Base-by-base conservation (phyloP, 2,329 filamentous ascomycete species). In the Ophiocordyceps australis region DNA sequence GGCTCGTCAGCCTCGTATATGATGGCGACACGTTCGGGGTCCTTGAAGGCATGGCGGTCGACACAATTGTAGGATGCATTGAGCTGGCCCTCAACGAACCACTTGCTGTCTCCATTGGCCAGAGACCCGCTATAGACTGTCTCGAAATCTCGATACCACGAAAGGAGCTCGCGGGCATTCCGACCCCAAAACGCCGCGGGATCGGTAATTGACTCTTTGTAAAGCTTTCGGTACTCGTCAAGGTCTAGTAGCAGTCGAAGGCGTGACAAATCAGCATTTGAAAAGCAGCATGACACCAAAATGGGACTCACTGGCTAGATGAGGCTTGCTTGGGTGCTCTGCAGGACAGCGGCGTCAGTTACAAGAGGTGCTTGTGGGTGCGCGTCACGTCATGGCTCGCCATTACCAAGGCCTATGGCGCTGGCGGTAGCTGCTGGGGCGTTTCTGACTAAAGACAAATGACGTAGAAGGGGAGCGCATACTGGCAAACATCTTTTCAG, bases 61-160 rank as follows among this genome's bases (percentile, higher is more conserved):
- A 98, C 75, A 46, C 83, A 92, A 62, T 98, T 98, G 71, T 83
- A 95, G 16, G 80, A 89, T 35, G 89, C 89, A 45, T 98, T 98
- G 45, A 98, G 63, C 42, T 75, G 71, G 38, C 89, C 89, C 59
- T 94, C 89, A 33, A 85, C 56, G 48, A 95, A 98, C 86, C 89
- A 98, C 35, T 83, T 79, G 45, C 66, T 75, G 57, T 98, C 85
- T 39, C 89, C 89, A 34, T 77, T 62, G 27, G 50, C 50, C 29
- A 98, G 68, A 17, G 71, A 73, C 32, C 89, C 89, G 31, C 64
- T 68, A 49, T 72, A 72, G 27, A 91, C 83, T 9, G 85, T 95
- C 51, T 92, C 59, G 55, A 98, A 98, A 47, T 95, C 86, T 38
- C 67, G 68, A 37, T 82, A 74, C 79, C 89, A 98, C 26, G 77